A percentile compares a stretch with the other conserved stretches of the same genome.
These are phyloP conservation scores for Penicillium sp. DNA, from an alignment of 2,329 filamentous ascomycete genomes.

Conservation along the genomic window DNA sequence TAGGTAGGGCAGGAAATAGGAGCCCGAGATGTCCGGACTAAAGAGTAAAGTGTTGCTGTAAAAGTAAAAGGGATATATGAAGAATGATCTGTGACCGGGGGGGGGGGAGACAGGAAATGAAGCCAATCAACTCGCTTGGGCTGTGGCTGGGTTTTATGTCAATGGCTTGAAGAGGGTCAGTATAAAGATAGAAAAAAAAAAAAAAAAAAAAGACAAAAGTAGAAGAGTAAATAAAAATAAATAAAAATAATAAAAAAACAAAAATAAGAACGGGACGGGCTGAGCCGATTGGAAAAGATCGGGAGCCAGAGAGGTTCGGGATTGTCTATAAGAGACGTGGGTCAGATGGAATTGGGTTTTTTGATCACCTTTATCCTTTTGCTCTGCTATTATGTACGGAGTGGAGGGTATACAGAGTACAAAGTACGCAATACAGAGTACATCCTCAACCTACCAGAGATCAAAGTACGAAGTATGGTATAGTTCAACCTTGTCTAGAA, in stretches of 20 bases:
- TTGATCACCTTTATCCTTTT: too few species aligned
- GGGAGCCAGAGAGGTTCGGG: too few species aligned
- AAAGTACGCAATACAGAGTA: too few species aligned
- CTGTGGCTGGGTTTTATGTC: constrained; percentile 11
- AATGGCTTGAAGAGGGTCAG: background rate
- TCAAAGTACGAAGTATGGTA: too few species aligned
- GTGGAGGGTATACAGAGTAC: too few species aligned
- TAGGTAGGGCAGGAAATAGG: background rate
- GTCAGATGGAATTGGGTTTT: background rate
- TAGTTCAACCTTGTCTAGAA: too few species aligned
- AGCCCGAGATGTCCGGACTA: background rate
- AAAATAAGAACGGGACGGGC: background rate
- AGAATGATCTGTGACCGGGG: background rate
- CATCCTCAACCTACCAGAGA: too few species aligned
- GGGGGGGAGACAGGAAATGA: background rate
- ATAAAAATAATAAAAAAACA: background rate
- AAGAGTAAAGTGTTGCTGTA: too few species aligned
- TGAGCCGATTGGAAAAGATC: constrained; percentile 1
- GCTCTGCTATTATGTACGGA: too few species aligned
- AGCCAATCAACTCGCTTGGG: background rate
- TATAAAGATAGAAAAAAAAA: background rate
- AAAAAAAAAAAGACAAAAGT: background rate
- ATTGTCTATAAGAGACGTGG: background rate
- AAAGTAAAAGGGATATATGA: too few species aligned
- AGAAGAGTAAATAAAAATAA: background rate